A percentile compares a stretch with the other conserved stretches of the same genome.
Evolutionary conservation across 78 protist species (phyloP).

Genomic region (Dictyostelium intermedium): DNA sequence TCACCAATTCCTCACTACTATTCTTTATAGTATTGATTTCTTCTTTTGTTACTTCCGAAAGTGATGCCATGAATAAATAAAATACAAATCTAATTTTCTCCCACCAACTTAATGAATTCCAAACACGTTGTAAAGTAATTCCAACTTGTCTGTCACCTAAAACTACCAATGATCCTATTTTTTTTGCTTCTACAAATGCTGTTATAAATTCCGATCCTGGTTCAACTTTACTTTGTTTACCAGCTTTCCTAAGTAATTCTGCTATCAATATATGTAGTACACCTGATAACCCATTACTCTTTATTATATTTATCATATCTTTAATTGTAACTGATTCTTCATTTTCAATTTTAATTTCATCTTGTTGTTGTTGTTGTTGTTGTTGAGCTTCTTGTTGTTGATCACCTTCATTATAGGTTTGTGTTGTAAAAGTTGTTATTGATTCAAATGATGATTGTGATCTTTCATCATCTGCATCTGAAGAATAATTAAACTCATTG

Average conservation of each 20-base stretch:
- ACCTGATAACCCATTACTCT: slow-evolving; percentile 49
- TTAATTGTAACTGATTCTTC: neutral
- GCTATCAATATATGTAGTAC: slow-evolving; percentile 54
- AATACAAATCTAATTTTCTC: slow-evolving; percentile 66
- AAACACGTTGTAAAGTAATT: slow-evolving; percentile 65
- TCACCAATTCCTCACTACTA: slow-evolving; percentile 29
- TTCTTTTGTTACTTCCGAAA: slow-evolving; percentile 28
- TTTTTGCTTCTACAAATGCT: slow-evolving; percentile 51
- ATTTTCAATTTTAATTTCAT: neutral
- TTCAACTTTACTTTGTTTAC: slow-evolving; percentile 49
- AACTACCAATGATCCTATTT: slow-evolving; percentile 54
- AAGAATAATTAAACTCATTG: neutral
- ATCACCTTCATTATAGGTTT: neutral
- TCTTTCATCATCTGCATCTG: slow-evolving; percentile 30
- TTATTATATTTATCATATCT: slow-evolving; percentile 29
- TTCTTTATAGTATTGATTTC: slow-evolving; percentile 65
- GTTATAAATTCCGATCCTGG: slow-evolving; percentile 74
- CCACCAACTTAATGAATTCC: slow-evolving; percentile 46
- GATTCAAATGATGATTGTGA: neutral
- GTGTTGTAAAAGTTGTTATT: neutral
- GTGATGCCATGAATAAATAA: slow-evolving; percentile 46
- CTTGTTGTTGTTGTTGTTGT: slow-evolving; percentile 43
- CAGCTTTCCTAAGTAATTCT: slow-evolving; percentile 58
- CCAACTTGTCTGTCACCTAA: slow-evolving; percentile 62
- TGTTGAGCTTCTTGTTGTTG: neutral